Percentiles rank a stretch among this genome's conserved stretches.
phyloP scores from a whole-genome alignment of 768 basidiomycete genomes.

The Lactarius sp. region DNA sequence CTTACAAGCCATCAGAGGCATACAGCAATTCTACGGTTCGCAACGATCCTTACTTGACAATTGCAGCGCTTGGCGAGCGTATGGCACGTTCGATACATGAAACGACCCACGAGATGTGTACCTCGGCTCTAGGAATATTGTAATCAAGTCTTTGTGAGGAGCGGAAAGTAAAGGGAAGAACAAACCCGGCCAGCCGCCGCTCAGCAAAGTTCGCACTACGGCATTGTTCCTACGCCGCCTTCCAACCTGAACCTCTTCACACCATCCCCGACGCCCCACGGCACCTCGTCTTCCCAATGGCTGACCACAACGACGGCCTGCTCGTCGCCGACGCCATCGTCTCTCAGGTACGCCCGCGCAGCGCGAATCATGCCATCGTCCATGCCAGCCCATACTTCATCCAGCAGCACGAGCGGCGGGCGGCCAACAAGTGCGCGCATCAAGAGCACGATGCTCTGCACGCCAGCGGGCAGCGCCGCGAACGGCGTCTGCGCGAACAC shows the following conservation, averaged over 20 bases:
- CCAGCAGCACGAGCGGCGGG: constrained; percentile 74
- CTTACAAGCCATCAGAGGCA: too few species aligned
- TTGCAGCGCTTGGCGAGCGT: too few species aligned
- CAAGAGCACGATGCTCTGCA: constrained; percentile 77
- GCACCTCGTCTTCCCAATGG: constrained; percentile 90
- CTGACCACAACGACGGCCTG: constrained; percentile 85
- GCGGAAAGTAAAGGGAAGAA: too few species aligned
- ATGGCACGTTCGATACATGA: too few species aligned
- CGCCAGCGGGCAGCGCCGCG: constrained; percentile 59
- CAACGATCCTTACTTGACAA: too few species aligned
- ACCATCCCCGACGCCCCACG: constrained; percentile 62
- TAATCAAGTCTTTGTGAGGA: too few species aligned
- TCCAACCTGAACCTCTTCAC: constrained; percentile 38
- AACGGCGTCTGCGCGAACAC: constrained; percentile 52
- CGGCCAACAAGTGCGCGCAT: constrained; percentile 79
- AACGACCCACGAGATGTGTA: too few species aligned
- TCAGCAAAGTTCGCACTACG: neutral
- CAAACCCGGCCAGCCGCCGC: too few species aligned
- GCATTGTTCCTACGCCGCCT: constrained; percentile 31
- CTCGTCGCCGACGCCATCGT: constrained; percentile 43
- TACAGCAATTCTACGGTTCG: too few species aligned
- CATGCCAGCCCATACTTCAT: constrained; percentile 95
- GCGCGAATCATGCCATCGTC: constrained; percentile 67
- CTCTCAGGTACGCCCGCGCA: constrained; percentile 58
- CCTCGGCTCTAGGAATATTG: too few species aligned